These are phyloP conservation scores for Rasamsonia emersonii DNA, from an alignment of 2,329 filamentous ascomycete genomes.

Conservation along the genomic window DNA sequence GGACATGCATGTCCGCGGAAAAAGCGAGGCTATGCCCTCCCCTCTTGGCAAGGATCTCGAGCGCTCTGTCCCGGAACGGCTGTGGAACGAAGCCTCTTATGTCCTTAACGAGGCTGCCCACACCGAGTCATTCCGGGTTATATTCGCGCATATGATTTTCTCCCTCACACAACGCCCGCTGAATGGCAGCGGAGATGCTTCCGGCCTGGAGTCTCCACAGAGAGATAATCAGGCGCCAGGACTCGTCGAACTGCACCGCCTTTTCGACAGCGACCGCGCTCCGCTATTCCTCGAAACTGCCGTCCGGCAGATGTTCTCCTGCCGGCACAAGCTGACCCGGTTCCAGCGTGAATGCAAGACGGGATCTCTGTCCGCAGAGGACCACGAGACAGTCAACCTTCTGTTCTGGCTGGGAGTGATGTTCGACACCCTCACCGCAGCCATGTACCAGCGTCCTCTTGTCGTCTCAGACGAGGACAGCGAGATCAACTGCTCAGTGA, in stretches of 20 bases:
- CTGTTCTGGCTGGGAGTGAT: slow-evolving; percentile 53
- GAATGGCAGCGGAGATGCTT: slow-evolving; percentile 12
- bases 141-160: slow-evolving; percentile 39
- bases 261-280: slow-evolving; percentile 18
- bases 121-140: slow-evolving; percentile 38
- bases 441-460: slow-evolving; percentile 42
- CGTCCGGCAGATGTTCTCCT: slow-evolving; percentile 29
- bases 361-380: slow-evolving; percentile 21
- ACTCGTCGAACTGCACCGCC: slow-evolving; percentile 8
- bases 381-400: slow-evolving; percentile 43
- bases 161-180: slow-evolving; percentile 36
- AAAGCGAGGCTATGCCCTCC: slow-evolving; percentile 9
- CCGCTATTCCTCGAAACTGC: slow-evolving; percentile 33
- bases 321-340: slow-evolving; percentile 15
- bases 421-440: slow-evolving; percentile 50
- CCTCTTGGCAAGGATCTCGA: slow-evolving; percentile 21
- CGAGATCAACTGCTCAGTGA: slow-evolving; percentile 20
- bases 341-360: slow-evolving; percentile 10
- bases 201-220: no score
- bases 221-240: no score
- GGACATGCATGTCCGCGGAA: no score
- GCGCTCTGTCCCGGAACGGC: slow-evolving; percentile 27
- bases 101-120: slow-evolving; percentile 29
- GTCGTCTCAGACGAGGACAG: slow-evolving; percentile 41
- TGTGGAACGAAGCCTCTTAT: slow-evolving; percentile 36